Conservation (phyloP, 140 eudicot genomes). For the Cichorium intybus region DNA sequence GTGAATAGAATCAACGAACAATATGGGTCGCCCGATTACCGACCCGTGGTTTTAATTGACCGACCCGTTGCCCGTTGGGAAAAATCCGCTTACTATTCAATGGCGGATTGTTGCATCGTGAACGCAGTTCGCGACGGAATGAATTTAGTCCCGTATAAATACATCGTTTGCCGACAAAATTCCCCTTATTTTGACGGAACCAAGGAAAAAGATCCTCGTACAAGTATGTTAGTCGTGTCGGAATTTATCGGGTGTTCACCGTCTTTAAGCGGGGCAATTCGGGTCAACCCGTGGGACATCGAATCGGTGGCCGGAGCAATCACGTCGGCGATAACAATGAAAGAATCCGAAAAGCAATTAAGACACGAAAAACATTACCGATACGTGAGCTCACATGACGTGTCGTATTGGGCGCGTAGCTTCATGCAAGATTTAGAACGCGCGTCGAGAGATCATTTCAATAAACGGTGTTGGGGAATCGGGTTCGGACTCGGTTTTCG, state of each 20-base stretch:
- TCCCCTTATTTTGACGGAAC: slow-evolving; percentile 35
- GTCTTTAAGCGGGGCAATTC: slow-evolving; percentile 59
- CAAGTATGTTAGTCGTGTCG: slow-evolving; percentile 57
- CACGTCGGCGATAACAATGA: slow-evolving; percentile 35
- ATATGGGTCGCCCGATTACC: slow-evolving; percentile 38
- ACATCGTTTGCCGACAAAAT: slow-evolving; percentile 54
- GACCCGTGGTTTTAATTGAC: slow-evolving; percentile 47
- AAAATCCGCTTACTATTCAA: slow-evolving; percentile 52
- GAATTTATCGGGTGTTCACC: slow-evolving; percentile 70
- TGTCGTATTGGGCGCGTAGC: slow-evolving; percentile 62
- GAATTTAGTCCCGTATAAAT: slow-evolving; percentile 56
- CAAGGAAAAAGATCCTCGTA: slow-evolving; percentile 13
- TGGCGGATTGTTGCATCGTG: slow-evolving; percentile 58
- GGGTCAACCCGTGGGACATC: slow-evolving; percentile 67
- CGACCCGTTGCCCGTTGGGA: slow-evolving; percentile 54
- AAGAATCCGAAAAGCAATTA: slow-evolving; percentile 43
- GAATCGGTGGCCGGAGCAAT: slow-evolving; percentile 54
- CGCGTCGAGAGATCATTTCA: slow-evolving; percentile 44
- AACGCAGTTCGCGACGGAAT: slow-evolving; percentile 71
- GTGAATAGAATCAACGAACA: slow-evolving; percentile 37
- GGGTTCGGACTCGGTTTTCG: slow-evolving; percentile 60
- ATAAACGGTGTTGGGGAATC: slow-evolving; percentile 52
- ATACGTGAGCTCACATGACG: slow-evolving; percentile 65
- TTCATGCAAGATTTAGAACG: slow-evolving; percentile 53
- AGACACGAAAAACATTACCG: slow-evolving; percentile 59